These are phyloP conservation scores for Trichothecium sympodiale DNA, from an alignment of 2,329 filamentous ascomycete genomes.

Conservation along the genomic window DNA sequence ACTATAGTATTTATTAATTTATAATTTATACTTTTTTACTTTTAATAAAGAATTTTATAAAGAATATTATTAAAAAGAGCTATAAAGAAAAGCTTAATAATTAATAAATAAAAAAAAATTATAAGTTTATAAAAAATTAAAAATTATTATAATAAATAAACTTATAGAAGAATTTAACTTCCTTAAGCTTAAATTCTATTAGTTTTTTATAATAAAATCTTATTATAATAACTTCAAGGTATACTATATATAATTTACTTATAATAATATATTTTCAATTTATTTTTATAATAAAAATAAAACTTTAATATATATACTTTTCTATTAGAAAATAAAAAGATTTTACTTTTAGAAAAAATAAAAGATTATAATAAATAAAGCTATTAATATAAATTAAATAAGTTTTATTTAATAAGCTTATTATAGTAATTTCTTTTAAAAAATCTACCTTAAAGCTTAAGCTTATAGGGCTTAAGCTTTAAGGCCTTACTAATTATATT, in stretches of 20 bases:
- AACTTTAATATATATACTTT: neutral
- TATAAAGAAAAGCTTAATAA: neutral
- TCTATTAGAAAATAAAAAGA: no score
- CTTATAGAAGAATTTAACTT: neutral
- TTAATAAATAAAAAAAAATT: no score
- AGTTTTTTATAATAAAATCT: neutral
- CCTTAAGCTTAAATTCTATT: neutral
- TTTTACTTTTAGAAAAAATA: neutral
- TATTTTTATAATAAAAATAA: neutral
- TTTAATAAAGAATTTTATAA: no score
- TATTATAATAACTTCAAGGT: slow-evolving; percentile 12
- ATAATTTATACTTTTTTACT: no score
- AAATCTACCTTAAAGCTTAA: neutral
- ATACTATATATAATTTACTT: neutral
- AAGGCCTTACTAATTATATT: neutral
- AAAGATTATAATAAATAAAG: neutral
- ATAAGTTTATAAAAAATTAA: neutral
- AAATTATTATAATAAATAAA: neutral
- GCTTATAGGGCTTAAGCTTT: no score
- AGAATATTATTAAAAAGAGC: no score
- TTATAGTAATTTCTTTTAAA: neutral
- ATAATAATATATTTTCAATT: neutral
- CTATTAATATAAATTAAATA: neutral
- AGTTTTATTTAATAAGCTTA: neutral
- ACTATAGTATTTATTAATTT: no score